Evolutionary conservation across 441 rosid species (phyloP).

Genomic region (Theobroma grandiflorum): DNA sequence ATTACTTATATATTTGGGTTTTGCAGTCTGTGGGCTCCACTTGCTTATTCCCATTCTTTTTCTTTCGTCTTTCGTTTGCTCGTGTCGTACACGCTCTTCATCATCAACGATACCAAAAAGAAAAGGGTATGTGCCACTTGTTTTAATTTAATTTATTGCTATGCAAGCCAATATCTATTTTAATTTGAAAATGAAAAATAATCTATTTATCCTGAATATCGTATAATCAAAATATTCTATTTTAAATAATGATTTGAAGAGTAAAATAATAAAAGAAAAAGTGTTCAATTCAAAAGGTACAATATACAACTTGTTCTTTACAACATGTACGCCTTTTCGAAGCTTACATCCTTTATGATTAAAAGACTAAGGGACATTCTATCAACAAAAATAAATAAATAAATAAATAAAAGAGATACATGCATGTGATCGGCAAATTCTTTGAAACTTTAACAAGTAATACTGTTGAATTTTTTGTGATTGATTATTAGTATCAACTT

Average conservation of each 20-base stretch:
- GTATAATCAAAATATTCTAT: neutral
- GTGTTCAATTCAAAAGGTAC: neutral
- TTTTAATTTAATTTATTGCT: too few species aligned
- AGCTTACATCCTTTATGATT: neutral
- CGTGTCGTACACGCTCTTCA: neutral
- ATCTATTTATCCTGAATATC: neutral
- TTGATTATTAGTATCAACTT: neutral
- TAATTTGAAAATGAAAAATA: too few species aligned
- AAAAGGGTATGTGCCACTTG: too few species aligned
- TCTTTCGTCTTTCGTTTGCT: neutral
- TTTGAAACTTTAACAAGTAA: neutral
- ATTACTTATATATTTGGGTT: neutral
- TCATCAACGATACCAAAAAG: neutral
- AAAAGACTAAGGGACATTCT: neutral
- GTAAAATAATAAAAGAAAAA: neutral
- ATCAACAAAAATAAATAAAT: too few species aligned
- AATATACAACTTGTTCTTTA: neutral
- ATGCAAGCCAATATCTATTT: too few species aligned
- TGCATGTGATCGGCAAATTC: neutral
- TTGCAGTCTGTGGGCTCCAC: constrained; percentile 4
- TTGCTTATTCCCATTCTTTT: neutral
- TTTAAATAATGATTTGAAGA: neutral
- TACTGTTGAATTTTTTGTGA: neutral
- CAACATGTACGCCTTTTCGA: neutral
- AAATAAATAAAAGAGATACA: too few species aligned